Base-by-base conservation (phyloP, 2,329 filamentous ascomycete species). In the Cytospora leucostoma region DNA sequence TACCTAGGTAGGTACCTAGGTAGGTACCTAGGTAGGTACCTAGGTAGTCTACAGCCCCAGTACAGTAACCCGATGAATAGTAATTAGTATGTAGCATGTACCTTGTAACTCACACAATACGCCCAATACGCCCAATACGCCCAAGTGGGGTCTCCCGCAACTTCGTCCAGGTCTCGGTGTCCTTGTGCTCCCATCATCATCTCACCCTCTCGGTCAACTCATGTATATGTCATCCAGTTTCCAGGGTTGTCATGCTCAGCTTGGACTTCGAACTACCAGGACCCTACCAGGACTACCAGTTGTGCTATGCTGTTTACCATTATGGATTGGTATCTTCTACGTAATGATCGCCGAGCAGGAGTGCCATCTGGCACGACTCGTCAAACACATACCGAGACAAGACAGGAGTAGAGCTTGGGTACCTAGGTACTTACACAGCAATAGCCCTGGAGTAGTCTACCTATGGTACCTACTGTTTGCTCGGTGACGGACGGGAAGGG, bases 401-500 rank as follows among this genome's bases (percentile, higher is more conserved):
- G 40, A n/a, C 40, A 44, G 40, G 40, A 44, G 40, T 6, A 19
- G 40, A 12, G n/a, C 17, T 3, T n/a, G n/a, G 15, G 37, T 38
- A 38, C 37, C 37, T 12, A 38, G 37, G 38, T 17, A 47, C n/a
- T 21, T 19, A 19, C 19, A 19, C 44, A 19, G 21, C 44, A 47
- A 10, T 21, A 21, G 27, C n/a, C n/a, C n/a, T n/a, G 38, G 15
- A 44, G 17, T 44, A 44, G 27, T 27, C 27, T n/a, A 44, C 6
- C 17, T 44, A 47, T n/a, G 21, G 10, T n/a, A 44, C 6, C 17
- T 44, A 47, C 44, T 47, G 10, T 47, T 47, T 47, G 44, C n/a
- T 47, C 59, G 50, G 59, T 50, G 32, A 61, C 59, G 52, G 56
- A 59, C 56, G 33, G 56, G 33, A 44, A 49, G 56, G n/a, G n/a